These are phyloP conservation scores for Ilex aquifolium DNA, from an alignment of 257 asterid genomes.

Conservation along the genomic window DNA sequence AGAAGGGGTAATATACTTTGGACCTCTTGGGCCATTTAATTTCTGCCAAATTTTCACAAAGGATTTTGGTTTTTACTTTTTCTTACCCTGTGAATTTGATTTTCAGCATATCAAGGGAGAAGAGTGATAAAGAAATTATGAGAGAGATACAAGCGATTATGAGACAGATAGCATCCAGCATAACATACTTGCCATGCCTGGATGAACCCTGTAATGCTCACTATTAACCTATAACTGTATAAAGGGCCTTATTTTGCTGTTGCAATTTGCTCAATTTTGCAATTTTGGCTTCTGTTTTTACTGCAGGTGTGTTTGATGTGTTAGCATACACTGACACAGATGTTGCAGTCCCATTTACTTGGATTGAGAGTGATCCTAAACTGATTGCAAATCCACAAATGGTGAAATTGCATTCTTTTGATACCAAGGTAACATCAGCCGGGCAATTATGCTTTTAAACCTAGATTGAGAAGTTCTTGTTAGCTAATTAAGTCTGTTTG, in stretches of 20 bases:
- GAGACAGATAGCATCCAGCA: slow-evolving; percentile 96
- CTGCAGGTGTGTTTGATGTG: slow-evolving; percentile 76
- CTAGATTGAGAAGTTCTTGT: background rate
- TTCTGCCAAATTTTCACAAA: background rate
- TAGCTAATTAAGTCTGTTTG: slow-evolving; percentile 2
- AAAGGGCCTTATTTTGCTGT: no score
- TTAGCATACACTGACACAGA: slow-evolving; percentile 83
- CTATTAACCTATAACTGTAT: no score
- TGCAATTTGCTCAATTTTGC: background rate
- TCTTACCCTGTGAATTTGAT: slow-evolving; percentile 12
- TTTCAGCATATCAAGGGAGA: slow-evolving; percentile 73
- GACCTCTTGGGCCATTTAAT: background rate
- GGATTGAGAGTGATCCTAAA: slow-evolving; percentile 98
- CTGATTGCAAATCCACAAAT: slow-evolving; percentile 85
- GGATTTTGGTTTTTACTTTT: background rate
- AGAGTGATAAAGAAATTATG: slow-evolving; percentile 93
- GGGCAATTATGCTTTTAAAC: background rate
- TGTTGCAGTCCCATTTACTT: slow-evolving; percentile 74
- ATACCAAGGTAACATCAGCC: slow-evolving; percentile 60
- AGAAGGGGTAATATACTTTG: slow-evolving; percentile 58
- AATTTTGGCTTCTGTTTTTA: slow-evolving; percentile 5
- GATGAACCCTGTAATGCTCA: slow-evolving; percentile 72
- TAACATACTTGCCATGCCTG: slow-evolving; percentile 90
- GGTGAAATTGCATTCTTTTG: slow-evolving; percentile 92
- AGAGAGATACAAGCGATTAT: slow-evolving; percentile 95